phyloP scores from a whole-genome alignment of 352 stramenopile species.

The Blastocystis sp. region DNA sequence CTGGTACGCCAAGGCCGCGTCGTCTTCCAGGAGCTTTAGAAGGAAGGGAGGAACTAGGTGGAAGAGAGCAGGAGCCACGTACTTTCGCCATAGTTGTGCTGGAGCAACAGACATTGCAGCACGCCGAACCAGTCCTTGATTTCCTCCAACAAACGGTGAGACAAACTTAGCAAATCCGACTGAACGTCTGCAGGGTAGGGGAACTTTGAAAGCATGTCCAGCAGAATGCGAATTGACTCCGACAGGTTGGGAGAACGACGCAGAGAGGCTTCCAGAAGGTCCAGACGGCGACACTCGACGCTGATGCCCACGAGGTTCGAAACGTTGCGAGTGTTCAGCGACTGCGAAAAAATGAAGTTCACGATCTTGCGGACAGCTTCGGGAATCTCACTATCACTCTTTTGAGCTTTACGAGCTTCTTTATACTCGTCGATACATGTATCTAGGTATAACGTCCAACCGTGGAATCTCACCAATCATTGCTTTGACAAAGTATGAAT shows the following conservation, averaged over 20 bases:
- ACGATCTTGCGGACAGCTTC: background rate
- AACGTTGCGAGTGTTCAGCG: background rate
- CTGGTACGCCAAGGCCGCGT: background rate
- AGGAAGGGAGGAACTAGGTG: background rate
- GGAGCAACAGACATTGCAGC: background rate
- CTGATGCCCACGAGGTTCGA: conserved; percentile 14
- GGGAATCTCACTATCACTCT: background rate
- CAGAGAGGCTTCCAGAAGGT: background rate
- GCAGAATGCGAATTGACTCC: background rate
- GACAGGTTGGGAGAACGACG: background rate
- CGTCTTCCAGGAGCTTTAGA: background rate
- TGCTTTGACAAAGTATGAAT: background rate
- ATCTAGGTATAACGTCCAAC: background rate
- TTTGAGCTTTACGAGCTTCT: background rate
- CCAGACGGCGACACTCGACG: conserved; percentile 8
- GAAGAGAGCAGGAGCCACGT: background rate
- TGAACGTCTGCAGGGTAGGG: background rate
- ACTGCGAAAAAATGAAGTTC: conserved; percentile 29
- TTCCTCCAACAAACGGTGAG: background rate
- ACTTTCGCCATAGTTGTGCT: background rate
- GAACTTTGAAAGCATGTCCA: background rate
- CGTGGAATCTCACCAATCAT: background rate
- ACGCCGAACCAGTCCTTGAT: background rate
- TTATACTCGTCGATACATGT: conserved; percentile 38
- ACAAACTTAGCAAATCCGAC: background rate